Conservation (phyloP, 2,329 filamentous ascomycete genomes). For the Aquanectria penicillioides region DNA sequence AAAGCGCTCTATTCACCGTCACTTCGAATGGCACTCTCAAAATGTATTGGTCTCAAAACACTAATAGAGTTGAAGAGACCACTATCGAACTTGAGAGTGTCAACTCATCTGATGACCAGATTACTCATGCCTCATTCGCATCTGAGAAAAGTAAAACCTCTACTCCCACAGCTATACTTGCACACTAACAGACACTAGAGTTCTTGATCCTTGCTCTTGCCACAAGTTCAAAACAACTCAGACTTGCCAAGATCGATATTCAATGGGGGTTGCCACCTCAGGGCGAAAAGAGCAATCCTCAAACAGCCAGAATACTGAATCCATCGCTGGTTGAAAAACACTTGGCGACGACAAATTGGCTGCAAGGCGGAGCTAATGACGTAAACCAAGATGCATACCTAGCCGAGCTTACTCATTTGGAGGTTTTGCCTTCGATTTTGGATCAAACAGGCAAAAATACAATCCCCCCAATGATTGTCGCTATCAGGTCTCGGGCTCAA, state of each 20-base stretch:
- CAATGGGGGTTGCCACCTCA: conserved; percentile 71
- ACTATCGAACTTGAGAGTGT: conserved; percentile 79
- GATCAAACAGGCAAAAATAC: conserved; percentile 68
- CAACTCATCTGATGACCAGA: conserved; percentile 75
- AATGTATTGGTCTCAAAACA: conserved; percentile 81
- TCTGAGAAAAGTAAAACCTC: conserved; percentile 73
- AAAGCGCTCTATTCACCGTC: conserved; percentile 80
- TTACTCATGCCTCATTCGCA: conserved; percentile 81
- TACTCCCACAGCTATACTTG: neutral
- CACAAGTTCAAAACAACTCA: conserved; percentile 76
- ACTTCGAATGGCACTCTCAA: conserved; percentile 79
- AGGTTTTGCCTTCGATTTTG: conserved; percentile 74
- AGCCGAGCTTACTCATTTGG: conserved; percentile 76
- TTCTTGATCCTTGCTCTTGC: conserved; percentile 73
- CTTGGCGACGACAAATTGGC: conserved; percentile 67
- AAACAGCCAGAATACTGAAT: conserved; percentile 57
- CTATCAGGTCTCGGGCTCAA: conserved; percentile 74
- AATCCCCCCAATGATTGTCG: conserved; percentile 72
- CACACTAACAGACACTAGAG: conserved; percentile 48
- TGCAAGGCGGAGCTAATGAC: conserved; percentile 57
- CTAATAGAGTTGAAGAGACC: conserved; percentile 76
- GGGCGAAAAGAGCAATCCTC: conserved; percentile 63
- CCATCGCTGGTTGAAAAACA: conserved; percentile 65
- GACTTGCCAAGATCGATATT: conserved; percentile 77
- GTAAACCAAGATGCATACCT: conserved; percentile 60